Percentiles rank a stretch among this genome's conserved stretches.
phyloP scores from a whole-genome alignment of 108 stramenopile species.

The Cyclostephanos tholiformis region DNA sequence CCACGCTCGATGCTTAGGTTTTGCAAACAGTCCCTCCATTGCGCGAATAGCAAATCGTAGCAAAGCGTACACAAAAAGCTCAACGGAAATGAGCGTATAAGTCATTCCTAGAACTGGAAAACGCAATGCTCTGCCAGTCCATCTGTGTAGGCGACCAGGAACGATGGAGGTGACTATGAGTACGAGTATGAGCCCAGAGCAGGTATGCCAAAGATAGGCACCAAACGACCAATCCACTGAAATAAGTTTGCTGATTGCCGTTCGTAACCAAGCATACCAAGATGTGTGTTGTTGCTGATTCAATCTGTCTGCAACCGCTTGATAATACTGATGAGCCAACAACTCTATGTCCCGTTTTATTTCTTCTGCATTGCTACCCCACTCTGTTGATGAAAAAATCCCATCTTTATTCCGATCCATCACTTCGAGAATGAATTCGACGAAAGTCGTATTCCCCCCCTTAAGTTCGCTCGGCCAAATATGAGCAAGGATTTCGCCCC shows the following conservation, averaged over 20 bases:
- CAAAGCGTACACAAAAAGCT: slow-evolving; percentile 69
- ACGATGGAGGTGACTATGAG: slow-evolving; percentile 58
- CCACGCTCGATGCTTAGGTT: slow-evolving; percentile 68
- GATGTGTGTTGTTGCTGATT: slow-evolving; percentile 36
- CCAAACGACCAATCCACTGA: slow-evolving; percentile 78
- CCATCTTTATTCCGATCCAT: slow-evolving; percentile 17
- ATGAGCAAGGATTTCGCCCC: slow-evolving; percentile 35
- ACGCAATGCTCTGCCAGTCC: slow-evolving; percentile 65
- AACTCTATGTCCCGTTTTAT: slow-evolving; percentile 27
- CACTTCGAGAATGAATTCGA: slow-evolving; percentile 22
- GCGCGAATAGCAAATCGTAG: slow-evolving; percentile 71
- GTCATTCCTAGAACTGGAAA: slow-evolving; percentile 80
- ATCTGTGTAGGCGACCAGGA: slow-evolving; percentile 75
- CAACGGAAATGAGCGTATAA: slow-evolving; percentile 72
- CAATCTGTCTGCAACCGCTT: slow-evolving; percentile 11
- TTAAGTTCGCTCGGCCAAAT: slow-evolving; percentile 29
- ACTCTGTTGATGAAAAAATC: slow-evolving; percentile 12
- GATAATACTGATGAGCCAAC: slow-evolving; percentile 35
- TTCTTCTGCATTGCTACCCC: slow-evolving; percentile 32
- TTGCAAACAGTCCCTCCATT: slow-evolving; percentile 70
- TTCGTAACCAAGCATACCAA: slow-evolving; percentile 48
- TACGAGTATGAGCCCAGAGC: slow-evolving; percentile 63
- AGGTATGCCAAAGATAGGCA: slow-evolving; percentile 68
- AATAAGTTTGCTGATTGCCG: slow-evolving; percentile 43
- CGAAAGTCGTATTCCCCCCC: slow-evolving; percentile 38